These are phyloP conservation scores for Ophiostoma sp. DNA, from an alignment of 2,329 filamentous ascomycete genomes.

Conservation along the genomic window DNA sequence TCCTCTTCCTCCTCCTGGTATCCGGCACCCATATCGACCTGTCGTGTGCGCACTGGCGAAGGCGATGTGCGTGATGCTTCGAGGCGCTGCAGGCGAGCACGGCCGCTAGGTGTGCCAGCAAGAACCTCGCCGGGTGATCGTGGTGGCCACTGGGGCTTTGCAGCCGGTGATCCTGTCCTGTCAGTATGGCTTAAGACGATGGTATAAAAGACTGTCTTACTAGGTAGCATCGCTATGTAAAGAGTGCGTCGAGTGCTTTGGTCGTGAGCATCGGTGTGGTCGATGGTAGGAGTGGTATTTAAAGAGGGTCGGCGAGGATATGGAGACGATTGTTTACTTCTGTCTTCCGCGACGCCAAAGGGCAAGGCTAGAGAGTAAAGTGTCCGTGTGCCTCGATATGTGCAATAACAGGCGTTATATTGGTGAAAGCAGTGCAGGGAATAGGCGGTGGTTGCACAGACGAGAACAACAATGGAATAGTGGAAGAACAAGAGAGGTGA, in stretches of 20 bases:
- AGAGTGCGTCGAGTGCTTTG: not conserved
- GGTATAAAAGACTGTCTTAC: slow-evolving; percentile 5
- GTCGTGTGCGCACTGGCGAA: slow-evolving; percentile 41
- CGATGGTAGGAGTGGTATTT: not conserved
- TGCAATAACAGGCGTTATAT: not conserved
- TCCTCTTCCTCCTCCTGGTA: slow-evolving; percentile 53
- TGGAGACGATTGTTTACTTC: not conserved
- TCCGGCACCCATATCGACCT: slow-evolving; percentile 31
- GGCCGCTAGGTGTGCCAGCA: slow-evolving; percentile 67
- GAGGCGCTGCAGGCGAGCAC: slow-evolving; percentile 66
- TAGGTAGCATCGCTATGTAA: slow-evolving; percentile 21
- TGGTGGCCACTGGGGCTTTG: slow-evolving; percentile 56
- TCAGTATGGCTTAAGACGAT: not conserved
- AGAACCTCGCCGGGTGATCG: slow-evolving; percentile 61
- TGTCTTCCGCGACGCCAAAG: not conserved
- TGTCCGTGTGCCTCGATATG: not conserved
- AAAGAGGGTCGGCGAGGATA: not conserved
- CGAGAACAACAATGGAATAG: not conserved
- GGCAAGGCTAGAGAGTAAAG: not conserved
- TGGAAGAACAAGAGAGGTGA: not conserved
- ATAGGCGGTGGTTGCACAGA: slow-evolving; percentile 1
- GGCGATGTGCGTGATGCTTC: slow-evolving; percentile 57
- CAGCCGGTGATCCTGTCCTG: slow-evolving; percentile 31
- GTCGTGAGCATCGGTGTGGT: not conserved
- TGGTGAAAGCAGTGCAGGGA: not conserved